Conservation (phyloP, 805 yeast genomes). For the Zygoascus ofunaensis region DNA sequence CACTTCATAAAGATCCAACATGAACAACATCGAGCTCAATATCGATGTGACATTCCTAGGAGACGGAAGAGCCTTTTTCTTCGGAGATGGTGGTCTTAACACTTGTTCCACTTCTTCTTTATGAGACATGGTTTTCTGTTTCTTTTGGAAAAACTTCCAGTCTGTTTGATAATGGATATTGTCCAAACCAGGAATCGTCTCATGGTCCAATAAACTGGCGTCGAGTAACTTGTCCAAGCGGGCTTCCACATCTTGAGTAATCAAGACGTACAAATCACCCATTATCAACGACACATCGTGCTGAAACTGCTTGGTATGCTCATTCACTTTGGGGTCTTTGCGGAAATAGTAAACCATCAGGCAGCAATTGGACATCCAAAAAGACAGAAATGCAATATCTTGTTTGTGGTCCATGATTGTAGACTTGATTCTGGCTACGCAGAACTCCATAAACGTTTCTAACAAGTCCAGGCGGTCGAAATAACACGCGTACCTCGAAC, state of each 20-base stretch:
- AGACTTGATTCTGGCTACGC: constrained; percentile 26
- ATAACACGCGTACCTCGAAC: constrained; percentile 33
- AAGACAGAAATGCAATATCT: constrained; percentile 44
- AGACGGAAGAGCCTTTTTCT: constrained; percentile 76
- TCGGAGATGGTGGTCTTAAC: constrained; percentile 77
- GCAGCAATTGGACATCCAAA: constrained; percentile 80
- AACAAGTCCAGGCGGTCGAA: constrained; percentile 27
- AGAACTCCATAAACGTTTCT: constrained; percentile 25
- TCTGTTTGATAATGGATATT: constrained; percentile 68
- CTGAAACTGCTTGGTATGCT: constrained; percentile 24
- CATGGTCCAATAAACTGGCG: constrained; percentile 46
- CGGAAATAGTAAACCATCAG: constrained; percentile 68
- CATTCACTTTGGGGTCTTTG: constrained; percentile 44
- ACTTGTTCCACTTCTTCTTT: constrained; percentile 68
- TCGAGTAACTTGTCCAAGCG: constrained; percentile 28
- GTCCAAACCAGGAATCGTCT: constrained; percentile 74
- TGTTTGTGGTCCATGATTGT: constrained; percentile 26
- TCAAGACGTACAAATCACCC: constrained; percentile 26
- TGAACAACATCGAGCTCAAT: constrained; percentile 79
- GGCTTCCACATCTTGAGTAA: constrained; percentile 30
- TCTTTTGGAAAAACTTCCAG: constrained; percentile 51
- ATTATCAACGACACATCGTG: constrained; percentile 24
- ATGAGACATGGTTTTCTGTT: constrained; percentile 40
- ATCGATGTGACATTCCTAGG: constrained; percentile 81
- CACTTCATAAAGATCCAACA: constrained; percentile 70